These are phyloP conservation scores for Paramecium bursaria DNA, from an alignment of 73 alveolate species.

Conservation along the genomic window DNA sequence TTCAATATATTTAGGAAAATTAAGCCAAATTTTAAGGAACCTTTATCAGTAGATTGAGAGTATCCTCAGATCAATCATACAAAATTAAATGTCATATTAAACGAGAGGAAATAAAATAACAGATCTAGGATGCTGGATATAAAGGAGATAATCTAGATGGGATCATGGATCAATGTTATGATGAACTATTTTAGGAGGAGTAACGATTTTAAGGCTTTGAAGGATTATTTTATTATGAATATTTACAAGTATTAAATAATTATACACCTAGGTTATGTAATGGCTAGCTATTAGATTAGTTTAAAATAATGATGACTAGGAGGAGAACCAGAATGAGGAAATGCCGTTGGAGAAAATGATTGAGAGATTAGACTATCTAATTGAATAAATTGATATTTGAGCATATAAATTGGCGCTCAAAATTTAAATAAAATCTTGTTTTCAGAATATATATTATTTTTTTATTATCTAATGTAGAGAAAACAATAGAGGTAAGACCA, in stretches of 20 bases:
- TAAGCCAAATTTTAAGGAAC: slow-evolving; percentile 17
- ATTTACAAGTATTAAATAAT: slow-evolving; percentile 51
- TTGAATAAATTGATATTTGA: slow-evolving; percentile 47
- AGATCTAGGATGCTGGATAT: slow-evolving; percentile 63
- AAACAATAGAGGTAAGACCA: slow-evolving; percentile 1
- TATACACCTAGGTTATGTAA: too few relatives aligned
- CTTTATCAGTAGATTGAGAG: slow-evolving; percentile 35
- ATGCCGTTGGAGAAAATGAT: slow-evolving; percentile 1
- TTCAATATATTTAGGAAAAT: slow-evolving; percentile 49
- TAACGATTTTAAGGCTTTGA: slow-evolving; percentile 66
- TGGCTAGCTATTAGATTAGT: slow-evolving; percentile 64
- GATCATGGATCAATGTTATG: slow-evolving; percentile 48
- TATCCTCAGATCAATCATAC: slow-evolving; percentile 5
- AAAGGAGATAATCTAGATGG: slow-evolving; percentile 69
- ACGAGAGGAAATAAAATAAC: slow-evolving; percentile 57
- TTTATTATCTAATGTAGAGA: not conserved
- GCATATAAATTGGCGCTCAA: not conserved
- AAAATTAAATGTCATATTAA: slow-evolving; percentile 60
- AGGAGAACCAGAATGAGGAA: slow-evolving; percentile 54
- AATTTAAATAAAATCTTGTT: too few relatives aligned
- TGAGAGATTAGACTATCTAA: slow-evolving; percentile 23
- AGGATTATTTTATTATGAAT: slow-evolving; percentile 67
- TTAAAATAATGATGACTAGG: slow-evolving; percentile 44
- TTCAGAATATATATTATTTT: too few relatives aligned
- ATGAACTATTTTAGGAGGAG: slow-evolving; percentile 60